These are phyloP conservation scores for Capsicum baccatum DNA, from an alignment of 257 asterid species.

Conservation along the genomic window DNA sequence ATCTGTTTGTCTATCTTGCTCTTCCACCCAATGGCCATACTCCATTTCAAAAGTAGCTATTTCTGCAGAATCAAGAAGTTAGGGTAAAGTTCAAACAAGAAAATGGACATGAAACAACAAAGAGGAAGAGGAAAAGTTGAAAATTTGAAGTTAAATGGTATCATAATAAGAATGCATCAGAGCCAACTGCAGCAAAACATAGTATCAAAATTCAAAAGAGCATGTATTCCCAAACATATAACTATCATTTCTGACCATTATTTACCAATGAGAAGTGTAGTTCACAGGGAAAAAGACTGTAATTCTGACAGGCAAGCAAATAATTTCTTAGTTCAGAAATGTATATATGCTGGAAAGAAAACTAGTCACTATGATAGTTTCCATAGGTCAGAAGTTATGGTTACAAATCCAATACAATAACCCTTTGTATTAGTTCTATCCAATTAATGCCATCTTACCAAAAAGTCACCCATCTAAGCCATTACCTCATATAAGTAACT, in stretches of 20 bases:
- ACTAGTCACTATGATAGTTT: too few species aligned
- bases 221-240: background rate
- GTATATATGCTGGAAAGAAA: too few species aligned
- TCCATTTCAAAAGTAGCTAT: slow-evolving; percentile 72
- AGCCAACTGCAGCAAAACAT: slow-evolving; percentile 1
- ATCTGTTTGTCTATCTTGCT: slow-evolving; percentile 57
- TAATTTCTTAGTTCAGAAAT: too few species aligned
- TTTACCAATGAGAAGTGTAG: background rate
- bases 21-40: slow-evolving; percentile 87
- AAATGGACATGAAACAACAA: slow-evolving; percentile 6
- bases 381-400: too few species aligned
- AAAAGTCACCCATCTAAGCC: background rate
- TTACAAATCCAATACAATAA: too few species aligned
- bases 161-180: background rate
- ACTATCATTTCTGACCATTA: slow-evolving; percentile 3
- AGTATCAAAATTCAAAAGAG: slow-evolving; percentile 3
- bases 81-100: slow-evolving; percentile 26
- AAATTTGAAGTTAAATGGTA: background rate
- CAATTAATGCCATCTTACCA: background rate
- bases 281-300: background rate
- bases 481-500: background rate
- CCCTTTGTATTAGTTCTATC: too few species aligned
- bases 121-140: background rate
- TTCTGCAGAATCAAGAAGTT: slow-evolving; percentile 46
- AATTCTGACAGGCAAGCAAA: slow-evolving; percentile 9